phyloP scores from a whole-genome alignment of 2,329 filamentous ascomycete species.

The Hypoxylon sp. region DNA sequence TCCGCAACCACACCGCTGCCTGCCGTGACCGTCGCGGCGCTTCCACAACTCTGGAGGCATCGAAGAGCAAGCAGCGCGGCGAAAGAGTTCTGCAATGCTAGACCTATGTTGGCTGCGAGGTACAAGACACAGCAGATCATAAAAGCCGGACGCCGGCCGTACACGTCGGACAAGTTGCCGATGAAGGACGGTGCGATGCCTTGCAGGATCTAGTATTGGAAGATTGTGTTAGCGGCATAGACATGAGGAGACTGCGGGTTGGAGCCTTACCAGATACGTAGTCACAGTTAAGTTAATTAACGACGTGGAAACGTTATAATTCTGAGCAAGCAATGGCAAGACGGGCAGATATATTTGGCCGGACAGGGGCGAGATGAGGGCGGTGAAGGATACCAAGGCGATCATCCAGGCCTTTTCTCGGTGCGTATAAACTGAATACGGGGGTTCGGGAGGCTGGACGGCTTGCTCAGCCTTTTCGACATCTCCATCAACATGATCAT shows the following conservation, averaged over 20 bases:
- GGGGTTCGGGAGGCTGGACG: background rate
- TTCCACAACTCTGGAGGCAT: constrained; percentile 28
- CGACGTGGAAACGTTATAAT: constrained; percentile 27
- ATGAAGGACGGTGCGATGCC: constrained; percentile 52
- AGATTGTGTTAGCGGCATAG: background rate
- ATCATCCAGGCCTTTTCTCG: constrained; percentile 28
- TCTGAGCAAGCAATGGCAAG: constrained; percentile 17
- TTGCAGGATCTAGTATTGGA: constrained; percentile 47
- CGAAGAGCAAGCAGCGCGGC: constrained; percentile 20
- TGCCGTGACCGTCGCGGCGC: constrained; percentile 23
- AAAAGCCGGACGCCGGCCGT: constrained; percentile 51
- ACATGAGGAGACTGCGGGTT: too few species aligned
- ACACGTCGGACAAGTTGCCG: constrained; percentile 50
- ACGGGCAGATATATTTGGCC: constrained; percentile 36
- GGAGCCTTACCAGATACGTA: constrained; percentile 31
- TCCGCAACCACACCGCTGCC: constrained; percentile 32
- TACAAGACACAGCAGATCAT: constrained; percentile 49
- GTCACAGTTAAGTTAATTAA: constrained; percentile 39
- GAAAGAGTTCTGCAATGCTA: constrained; percentile 23
- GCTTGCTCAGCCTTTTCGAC: background rate
- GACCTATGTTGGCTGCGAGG: constrained; percentile 43
- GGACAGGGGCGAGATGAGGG: constrained; percentile 29
- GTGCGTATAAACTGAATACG: constrained; percentile 26
- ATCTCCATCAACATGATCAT: background rate
- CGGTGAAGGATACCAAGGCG: constrained; percentile 23